A percentile compares a stretch with the other conserved stretches of the same genome.
These are phyloP conservation scores for Rhynchosporium agropyri DNA, from an alignment of 2,329 filamentous ascomycete genomes.

Conservation along the genomic window DNA sequence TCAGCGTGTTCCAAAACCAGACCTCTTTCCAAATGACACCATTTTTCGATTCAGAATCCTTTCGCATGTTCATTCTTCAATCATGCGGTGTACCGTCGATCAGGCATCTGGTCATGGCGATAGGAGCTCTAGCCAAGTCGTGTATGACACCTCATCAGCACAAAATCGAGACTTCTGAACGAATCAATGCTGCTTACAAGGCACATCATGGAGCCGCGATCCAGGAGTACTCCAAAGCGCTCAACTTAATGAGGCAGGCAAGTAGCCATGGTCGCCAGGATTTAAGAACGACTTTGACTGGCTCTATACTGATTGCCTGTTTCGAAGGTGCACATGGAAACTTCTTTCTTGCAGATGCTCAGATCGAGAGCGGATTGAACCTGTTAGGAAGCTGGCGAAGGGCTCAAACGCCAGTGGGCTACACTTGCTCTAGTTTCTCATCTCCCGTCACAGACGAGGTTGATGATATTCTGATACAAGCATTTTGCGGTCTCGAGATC, in stretches of 20 bases:
- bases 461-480: constrained; percentile 60
- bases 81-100: constrained; percentile 23
- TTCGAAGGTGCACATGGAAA: constrained; percentile 30
- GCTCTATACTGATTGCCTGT: constrained; percentile 27
- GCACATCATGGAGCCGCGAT: constrained; percentile 23
- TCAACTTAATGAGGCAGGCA: constrained; percentile 25
- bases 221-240: constrained; percentile 26
- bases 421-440: constrained; percentile 6
- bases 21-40: constrained; percentile 22
- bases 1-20: constrained; percentile 27
- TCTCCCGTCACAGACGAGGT: constrained; percentile 24
- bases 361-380: constrained; percentile 25
- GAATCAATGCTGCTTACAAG: neutral
- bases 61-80: constrained; percentile 24
- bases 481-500: constrained; percentile 62
- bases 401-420: constrained; percentile 27
- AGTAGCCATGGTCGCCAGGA: constrained; percentile 18
- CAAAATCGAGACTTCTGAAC: neutral
- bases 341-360: constrained; percentile 22
- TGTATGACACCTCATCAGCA: constrained; percentile 16
- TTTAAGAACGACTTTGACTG: constrained; percentile 26
- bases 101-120: constrained; percentile 26
- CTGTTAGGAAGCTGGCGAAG: constrained; percentile 37
- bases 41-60: constrained; percentile 15
- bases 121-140: constrained; percentile 27